phyloP scores from a whole-genome alignment of 2,329 filamentous ascomycete genomes.

The Ramularia endophylla region DNA sequence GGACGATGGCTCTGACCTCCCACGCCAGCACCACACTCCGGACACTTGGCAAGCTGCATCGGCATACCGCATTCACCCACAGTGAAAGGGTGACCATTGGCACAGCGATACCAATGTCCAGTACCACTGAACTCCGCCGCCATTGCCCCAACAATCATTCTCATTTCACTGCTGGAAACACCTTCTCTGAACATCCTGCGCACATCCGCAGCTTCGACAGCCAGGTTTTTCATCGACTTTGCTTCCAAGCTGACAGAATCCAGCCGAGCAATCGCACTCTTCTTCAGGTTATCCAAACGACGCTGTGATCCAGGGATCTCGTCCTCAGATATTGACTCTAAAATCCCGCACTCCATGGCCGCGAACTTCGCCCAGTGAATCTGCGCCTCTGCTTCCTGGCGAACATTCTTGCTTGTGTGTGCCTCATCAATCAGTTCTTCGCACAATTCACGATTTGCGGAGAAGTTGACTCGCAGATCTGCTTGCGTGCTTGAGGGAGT shows the following conservation, averaged over 20 bases:
- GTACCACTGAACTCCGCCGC: constrained; percentile 37
- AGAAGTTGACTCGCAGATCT: constrained; percentile 28
- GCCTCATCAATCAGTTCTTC: constrained; percentile 38
- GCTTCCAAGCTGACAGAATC: constrained; percentile 20
- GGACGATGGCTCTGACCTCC: constrained; percentile 50
- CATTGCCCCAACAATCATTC: constrained; percentile 46
- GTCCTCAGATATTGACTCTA: constrained; percentile 2
- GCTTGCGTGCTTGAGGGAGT: constrained; percentile 1
- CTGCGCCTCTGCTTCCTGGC: constrained; percentile 47
- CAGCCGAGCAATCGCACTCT: constrained; percentile 22
- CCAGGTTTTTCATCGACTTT: constrained; percentile 23
- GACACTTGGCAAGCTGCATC: constrained; percentile 56
- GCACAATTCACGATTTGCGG: constrained; percentile 36
- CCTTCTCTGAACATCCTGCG: constrained; percentile 40
- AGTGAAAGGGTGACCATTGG: constrained; percentile 48
- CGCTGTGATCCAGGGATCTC: not conserved
- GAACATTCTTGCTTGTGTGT: constrained; percentile 28
- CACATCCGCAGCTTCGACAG: constrained; percentile 41
- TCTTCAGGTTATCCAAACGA: constrained; percentile 9
- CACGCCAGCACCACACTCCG: constrained; percentile 54
- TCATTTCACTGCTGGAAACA: constrained; percentile 44
- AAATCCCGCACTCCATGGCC: constrained; percentile 36
- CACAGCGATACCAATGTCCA: constrained; percentile 58
- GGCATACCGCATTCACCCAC: constrained; percentile 46
- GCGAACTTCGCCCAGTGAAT: constrained; percentile 47